Evolutionary conservation across 768 basidiomycete genomes (phyloP).

Genomic region (Cytidiella melzeri): DNA sequence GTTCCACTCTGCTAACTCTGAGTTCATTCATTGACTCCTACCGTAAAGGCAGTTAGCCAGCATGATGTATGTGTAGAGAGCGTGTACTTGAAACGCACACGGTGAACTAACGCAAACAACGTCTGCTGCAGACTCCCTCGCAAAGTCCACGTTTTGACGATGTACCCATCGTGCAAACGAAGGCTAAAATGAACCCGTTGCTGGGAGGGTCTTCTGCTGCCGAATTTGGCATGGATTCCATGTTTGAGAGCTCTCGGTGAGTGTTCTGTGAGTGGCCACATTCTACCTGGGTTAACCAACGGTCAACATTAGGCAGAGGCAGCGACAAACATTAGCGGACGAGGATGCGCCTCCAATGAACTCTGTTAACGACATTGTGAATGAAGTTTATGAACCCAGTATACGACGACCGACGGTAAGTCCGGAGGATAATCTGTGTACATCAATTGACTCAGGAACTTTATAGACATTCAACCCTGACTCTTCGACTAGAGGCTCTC

Average conservation of each 20-base stretch:
- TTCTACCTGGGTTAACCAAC: constrained; percentile 11
- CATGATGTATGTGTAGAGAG: constrained; percentile 39
- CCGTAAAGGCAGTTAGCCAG: constrained; percentile 54
- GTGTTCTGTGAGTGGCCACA: constrained; percentile 10
- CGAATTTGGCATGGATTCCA: constrained; percentile 79
- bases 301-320: constrained; percentile 30
- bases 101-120: neutral
- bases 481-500: constrained; percentile 30
- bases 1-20: constrained; percentile 15
- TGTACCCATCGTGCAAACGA: constrained; percentile 68
- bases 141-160: constrained; percentile 61
- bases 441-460: neutral
- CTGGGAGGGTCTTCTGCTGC: constrained; percentile 57
- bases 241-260: constrained; percentile 72
- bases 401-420: constrained; percentile 23
- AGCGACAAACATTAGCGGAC: constrained; percentile 58
- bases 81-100: too few relatives aligned
- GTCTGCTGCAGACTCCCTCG: constrained; percentile 36
- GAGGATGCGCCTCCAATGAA: constrained; percentile 77
- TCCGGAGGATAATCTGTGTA: constrained; percentile 1
- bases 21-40: neutral
- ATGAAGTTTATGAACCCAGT: constrained; percentile 41
- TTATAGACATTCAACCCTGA: constrained; percentile 33
- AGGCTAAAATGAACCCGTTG: constrained; percentile 72
- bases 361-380: constrained; percentile 72